Evolutionary conservation across 768 basidiomycete species (phyloP).

Genomic region (Baorangia bicolor): DNA sequence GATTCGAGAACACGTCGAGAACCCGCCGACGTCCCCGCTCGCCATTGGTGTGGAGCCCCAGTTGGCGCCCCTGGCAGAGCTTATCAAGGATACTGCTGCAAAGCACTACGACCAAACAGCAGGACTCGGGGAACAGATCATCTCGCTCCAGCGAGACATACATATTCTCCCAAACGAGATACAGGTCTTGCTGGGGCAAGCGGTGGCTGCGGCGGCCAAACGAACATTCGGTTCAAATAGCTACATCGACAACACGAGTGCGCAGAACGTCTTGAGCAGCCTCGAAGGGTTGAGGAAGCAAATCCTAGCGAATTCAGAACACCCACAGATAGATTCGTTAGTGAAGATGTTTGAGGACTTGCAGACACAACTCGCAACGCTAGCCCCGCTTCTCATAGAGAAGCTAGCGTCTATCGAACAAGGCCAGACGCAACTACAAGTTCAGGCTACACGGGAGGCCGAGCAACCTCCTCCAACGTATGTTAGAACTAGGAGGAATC

Average conservation of each 20-base stretch:
- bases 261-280: conserved; percentile 8
- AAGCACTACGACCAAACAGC: conserved; percentile 38
- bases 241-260: not conserved
- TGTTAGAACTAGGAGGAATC: conserved; percentile 6
- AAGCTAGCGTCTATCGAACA: conserved; percentile 34
- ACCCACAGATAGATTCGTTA: conserved; percentile 21
- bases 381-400: conserved; percentile 37
- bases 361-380: conserved; percentile 37
- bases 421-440: conserved; percentile 19
- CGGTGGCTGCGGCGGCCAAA: not conserved
- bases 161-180: conserved; percentile 30
- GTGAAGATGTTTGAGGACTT: conserved; percentile 40
- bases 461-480: not conserved
- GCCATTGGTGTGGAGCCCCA: conserved; percentile 13
- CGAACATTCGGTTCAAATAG: not conserved
- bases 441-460: conserved; percentile 11
- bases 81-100: conserved; percentile 36
- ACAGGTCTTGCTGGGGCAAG: conserved; percentile 13
- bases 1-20: conserved; percentile 18
- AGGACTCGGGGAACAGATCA: conserved; percentile 33
- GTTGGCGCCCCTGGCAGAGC: conserved; percentile 30
- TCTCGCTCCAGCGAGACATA: conserved; percentile 33
- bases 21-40: conserved; percentile 10
- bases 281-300: conserved; percentile 23
- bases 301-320: conserved; percentile 3